A percentile compares a stretch with the other conserved stretches of the same genome.
Evolutionary conservation across 768 basidiomycete genomes (phyloP).

Genomic region (Agaricus blazei): DNA sequence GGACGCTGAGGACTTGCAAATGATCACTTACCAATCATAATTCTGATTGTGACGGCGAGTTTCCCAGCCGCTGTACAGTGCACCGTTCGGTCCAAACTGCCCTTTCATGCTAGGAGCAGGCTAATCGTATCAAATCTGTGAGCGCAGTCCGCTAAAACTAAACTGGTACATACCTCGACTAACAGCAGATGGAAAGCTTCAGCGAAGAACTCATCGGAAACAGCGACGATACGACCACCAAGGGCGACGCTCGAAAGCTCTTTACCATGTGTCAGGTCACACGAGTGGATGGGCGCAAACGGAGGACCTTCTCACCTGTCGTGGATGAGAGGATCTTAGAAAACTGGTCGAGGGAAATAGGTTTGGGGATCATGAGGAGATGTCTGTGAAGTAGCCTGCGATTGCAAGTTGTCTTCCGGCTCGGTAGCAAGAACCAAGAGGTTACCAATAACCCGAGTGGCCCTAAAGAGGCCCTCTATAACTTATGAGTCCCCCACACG

Average conservation of each 20-base stretch:
- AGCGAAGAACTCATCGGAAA: constrained; percentile 97
- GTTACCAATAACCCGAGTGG: background rate
- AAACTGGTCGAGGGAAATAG: constrained; percentile 43
- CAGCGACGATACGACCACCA: constrained; percentile 66
- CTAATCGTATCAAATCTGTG: constrained; percentile 32
- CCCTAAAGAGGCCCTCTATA: too few relatives aligned
- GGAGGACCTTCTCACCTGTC: constrained; percentile 38
- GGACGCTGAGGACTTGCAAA: background rate
- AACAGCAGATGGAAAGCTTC: constrained; percentile 78
- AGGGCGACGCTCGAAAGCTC: constrained; percentile 87
- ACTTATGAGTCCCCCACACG: background rate
- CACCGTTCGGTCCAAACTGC: constrained; percentile 96
- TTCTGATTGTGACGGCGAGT: constrained; percentile 80
- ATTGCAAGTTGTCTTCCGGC: background rate
- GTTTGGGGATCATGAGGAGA: constrained; percentile 36
- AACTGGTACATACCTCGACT: constrained; percentile 56
- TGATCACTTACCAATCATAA: constrained; percentile 74
- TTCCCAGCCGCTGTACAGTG: constrained; percentile 95
- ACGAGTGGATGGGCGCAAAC: background rate
- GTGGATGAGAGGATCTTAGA: constrained; percentile 38
- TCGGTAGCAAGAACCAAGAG: background rate
- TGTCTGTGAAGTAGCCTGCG: background rate
- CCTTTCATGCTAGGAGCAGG: constrained; percentile 87
- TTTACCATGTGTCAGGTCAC: constrained; percentile 22
- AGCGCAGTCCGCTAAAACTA: background rate